Base-by-base conservation (phyloP, 345 rosid genomes). In the Arabis alpina region DNA sequence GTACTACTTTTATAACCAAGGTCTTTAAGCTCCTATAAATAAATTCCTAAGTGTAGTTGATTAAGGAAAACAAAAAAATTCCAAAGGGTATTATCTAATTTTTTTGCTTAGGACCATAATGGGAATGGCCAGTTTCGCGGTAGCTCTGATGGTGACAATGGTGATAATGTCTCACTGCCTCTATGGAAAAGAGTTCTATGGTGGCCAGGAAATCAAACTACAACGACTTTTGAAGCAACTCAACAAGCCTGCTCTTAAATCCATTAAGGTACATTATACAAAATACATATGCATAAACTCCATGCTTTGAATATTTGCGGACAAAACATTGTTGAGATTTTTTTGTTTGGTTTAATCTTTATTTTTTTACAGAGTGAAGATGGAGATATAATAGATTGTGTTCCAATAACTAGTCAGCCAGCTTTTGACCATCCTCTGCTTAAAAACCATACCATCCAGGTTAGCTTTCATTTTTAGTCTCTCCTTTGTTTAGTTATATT, bases 201-300 rank as follows among this genome's bases (percentile, higher is more conserved):
- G 43, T 42, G 27, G 27, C 14, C 52, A 0, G 3, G 47, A 68
- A 45, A 8, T 36, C 10, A 19, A 65, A 85, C 59, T 87, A 37
- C 80, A 76, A 28, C 81, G 68, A 60, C 83, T 78, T 45, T 36
- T 36, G 45, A 64, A 36, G 6, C 81, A 75, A 45, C 67, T 85
- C 44, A 88, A 85, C 76, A 88, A 88, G 75, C 82, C 87, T 32
- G 76, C 88, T 30, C 62, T 82, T 50, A 85, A 82, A 65, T 77
- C 83, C 63, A 85, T 85, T 67, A 64, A 80, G 87, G 93, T 85
- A 54, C 43, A 0, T 54, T 42, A 58, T 30, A 68, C 3, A 36
- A 42, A 7, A 16, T 6, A 8, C 6, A 2, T 56, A 34, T 51
- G 6, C 13, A 51, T 11, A 36, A 10, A 13, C 23, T 25, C 51